These are phyloP conservation scores for Cladosporium sp. DNA, from an alignment of 2,329 filamentous ascomycete species.

Conservation along the genomic window DNA sequence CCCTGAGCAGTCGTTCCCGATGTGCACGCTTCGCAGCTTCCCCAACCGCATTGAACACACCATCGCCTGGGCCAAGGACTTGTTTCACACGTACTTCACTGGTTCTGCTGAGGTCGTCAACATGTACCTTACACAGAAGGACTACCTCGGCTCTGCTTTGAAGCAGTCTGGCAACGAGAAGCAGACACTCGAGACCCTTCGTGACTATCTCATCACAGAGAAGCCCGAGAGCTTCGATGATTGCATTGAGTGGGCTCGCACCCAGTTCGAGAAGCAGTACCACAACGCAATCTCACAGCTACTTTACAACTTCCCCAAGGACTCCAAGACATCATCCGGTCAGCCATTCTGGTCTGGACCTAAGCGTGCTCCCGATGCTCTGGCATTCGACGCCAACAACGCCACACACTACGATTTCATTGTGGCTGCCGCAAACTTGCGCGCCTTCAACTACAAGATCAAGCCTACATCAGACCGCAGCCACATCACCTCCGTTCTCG, in stretches of 20 bases:
- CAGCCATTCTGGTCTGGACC: conserved; percentile 97
- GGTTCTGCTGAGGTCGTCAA: conserved; percentile 94
- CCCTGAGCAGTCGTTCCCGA: conserved; percentile 97
- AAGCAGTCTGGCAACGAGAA: conserved; percentile 96
- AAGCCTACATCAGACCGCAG: conserved; percentile 65
- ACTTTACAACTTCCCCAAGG: conserved; percentile 95
- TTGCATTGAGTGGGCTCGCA: conserved; percentile 92
- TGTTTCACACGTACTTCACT: conserved; percentile 92
- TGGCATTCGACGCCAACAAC: conserved; percentile 85
- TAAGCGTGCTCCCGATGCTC: conserved; percentile 88
- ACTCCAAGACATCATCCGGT: conserved; percentile 82
- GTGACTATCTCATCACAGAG: conserved; percentile 86
- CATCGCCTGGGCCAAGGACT: conserved; percentile 94
- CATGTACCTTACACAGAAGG: conserved; percentile 80
- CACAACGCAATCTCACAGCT: conserved; percentile 96
- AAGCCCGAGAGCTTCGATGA: conserved; percentile 92
- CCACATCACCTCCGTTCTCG: conserved; percentile 76
- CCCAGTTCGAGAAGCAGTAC: conserved; percentile 94
- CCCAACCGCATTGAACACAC: conserved; percentile 98
- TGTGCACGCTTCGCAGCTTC: conserved; percentile 97
- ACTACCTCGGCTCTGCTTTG: conserved; percentile 82
- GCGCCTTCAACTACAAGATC: conserved; percentile 97
- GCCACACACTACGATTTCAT: conserved; percentile 86
- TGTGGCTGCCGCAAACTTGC: conserved; percentile 83
- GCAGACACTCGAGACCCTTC: conserved; percentile 84